A percentile compares a stretch with the other conserved stretches of the same genome.
phyloP scores from a whole-genome alignment of 2,329 filamentous ascomycete species.

The Sarocladium brachiariae region DNA sequence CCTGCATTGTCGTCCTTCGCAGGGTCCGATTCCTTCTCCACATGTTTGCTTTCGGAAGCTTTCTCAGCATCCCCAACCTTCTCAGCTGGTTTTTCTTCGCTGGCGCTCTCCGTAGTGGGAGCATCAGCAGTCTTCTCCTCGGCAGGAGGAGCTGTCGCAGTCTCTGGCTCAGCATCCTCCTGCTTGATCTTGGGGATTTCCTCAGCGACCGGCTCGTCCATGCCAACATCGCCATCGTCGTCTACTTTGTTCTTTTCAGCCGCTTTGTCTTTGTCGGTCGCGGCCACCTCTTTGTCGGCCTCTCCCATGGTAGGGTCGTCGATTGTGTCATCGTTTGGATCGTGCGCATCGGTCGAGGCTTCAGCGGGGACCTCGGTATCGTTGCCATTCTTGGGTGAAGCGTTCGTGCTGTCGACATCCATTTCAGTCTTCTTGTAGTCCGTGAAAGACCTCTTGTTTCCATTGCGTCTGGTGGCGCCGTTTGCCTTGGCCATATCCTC shows the following conservation, averaged over 20 bases:
- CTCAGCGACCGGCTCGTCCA: slow-evolving; percentile 33
- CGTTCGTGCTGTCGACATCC: slow-evolving; percentile 30
- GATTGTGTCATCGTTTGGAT: slow-evolving; percentile 34
- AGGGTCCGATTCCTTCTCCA: slow-evolving; percentile 7
- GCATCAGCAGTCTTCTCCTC: slow-evolving; percentile 18
- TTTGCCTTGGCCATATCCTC: slow-evolving; percentile 72
- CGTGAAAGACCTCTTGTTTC: slow-evolving; percentile 43
- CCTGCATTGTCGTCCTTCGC: slow-evolving; percentile 10
- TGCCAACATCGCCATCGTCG: slow-evolving; percentile 44
- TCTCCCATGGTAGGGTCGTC: slow-evolving; percentile 33
- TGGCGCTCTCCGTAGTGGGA: slow-evolving; percentile 6
- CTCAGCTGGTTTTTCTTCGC: slow-evolving; percentile 16
- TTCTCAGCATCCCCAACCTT: slow-evolving; percentile 15
- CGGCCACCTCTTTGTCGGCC: slow-evolving; percentile 18
- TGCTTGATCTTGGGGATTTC: slow-evolving; percentile 31
- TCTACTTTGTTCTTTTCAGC: slow-evolving; percentile 29
- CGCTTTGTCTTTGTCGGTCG: slow-evolving; percentile 14
- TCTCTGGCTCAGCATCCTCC: slow-evolving; percentile 29
- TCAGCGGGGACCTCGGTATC: slow-evolving; percentile 20
- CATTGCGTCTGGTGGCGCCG: slow-evolving; percentile 54
- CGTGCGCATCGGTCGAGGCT: slow-evolving; percentile 18
- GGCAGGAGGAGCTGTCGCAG: slow-evolving; percentile 12
- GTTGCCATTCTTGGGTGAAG: slow-evolving; percentile 29
- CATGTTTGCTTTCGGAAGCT: slow-evolving; percentile 10
- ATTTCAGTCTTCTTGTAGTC: slow-evolving; percentile 41